Evolutionary conservation across 768 basidiomycete genomes (phyloP).

Genomic region (Gloeophyllum trabeum): DNA sequence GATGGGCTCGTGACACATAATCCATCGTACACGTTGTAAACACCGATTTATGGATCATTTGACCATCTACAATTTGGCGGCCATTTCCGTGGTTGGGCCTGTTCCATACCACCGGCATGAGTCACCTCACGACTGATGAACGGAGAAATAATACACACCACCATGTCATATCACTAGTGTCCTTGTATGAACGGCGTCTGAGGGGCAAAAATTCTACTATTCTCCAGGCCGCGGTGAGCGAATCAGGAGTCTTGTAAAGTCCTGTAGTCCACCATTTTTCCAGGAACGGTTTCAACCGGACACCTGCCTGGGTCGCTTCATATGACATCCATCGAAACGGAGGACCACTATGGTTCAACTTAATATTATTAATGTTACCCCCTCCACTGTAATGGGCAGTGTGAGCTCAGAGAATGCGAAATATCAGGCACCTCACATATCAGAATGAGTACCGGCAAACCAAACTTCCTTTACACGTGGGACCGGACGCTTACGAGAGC

Average conservation of each 20-base stretch:
- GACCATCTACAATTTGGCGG: not conserved
- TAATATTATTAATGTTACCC: not conserved
- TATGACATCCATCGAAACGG: not conserved
- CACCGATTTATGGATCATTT: not conserved
- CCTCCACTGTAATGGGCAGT: not conserved
- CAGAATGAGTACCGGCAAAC: slow-evolving; percentile 5
- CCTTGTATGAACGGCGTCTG: slow-evolving; percentile 1
- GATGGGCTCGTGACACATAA: too few relatives aligned
- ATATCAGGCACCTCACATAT: slow-evolving; percentile 2
- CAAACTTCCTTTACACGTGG: slow-evolving; percentile 5
- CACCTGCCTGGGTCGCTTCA: not conserved
- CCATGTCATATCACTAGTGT: not conserved
- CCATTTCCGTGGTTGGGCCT: not conserved
- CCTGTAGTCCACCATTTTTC: not conserved
- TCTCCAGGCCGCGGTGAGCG: not conserved
- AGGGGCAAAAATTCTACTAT: slow-evolving; percentile 1
- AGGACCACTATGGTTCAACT: not conserved
- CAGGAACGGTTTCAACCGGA: not conserved
- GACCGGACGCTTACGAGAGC: not conserved
- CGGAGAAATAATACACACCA: not conserved
- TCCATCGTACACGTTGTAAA: too few relatives aligned
- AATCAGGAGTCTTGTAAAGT: not conserved
- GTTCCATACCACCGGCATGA: not conserved
- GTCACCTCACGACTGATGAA: not conserved
- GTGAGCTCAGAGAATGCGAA: not conserved